A percentile compares a stretch with the other conserved stretches of the same genome.
phyloP scores from a whole-genome alignment of 768 basidiomycete genomes.

The Collybiopsis confluens region DNA sequence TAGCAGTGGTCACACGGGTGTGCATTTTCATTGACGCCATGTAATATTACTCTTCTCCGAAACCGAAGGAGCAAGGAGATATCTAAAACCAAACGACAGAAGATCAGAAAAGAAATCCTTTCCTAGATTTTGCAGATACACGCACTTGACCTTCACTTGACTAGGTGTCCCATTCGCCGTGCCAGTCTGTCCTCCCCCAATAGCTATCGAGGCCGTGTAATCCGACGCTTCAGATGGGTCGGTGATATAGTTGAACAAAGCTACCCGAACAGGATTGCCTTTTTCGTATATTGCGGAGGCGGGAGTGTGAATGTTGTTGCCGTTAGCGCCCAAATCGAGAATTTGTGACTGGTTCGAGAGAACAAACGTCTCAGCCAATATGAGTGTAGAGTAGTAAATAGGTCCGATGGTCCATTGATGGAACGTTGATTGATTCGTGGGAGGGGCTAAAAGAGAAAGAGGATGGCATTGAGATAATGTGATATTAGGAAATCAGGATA shows the following conservation, averaged over 20 bases:
- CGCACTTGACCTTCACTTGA: constrained; percentile 50
- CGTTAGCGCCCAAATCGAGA: constrained; percentile 54
- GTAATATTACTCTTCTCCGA: constrained; percentile 61
- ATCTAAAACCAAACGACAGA: constrained; percentile 30
- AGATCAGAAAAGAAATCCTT: not conserved
- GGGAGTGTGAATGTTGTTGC: constrained; percentile 52
- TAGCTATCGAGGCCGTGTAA: constrained; percentile 45
- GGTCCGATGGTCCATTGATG: too few species aligned
- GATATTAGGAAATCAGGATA: not conserved
- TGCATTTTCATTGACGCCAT: too few species aligned
- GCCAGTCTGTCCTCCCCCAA: constrained; percentile 40
- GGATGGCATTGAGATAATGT: not conserved
- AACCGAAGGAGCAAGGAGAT: constrained; percentile 52
- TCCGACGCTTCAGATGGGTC: constrained; percentile 54
- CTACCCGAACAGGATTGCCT: constrained; percentile 53
- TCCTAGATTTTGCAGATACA: constrained; percentile 4
- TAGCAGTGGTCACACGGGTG: too few species aligned
- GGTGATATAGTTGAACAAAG: constrained; percentile 78
- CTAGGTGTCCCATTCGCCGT: constrained; percentile 35
- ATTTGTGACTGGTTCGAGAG: constrained; percentile 59
- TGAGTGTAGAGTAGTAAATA: too few species aligned
- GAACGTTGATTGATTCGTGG: constrained; percentile 36
- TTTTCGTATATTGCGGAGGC: constrained; percentile 75
- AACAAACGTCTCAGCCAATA: constrained; percentile 68
- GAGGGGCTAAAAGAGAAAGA: constrained; percentile 28